phyloP scores from a whole-genome alignment of 2,329 filamentous ascomycete species.

The Stemphylium beticola region DNA sequence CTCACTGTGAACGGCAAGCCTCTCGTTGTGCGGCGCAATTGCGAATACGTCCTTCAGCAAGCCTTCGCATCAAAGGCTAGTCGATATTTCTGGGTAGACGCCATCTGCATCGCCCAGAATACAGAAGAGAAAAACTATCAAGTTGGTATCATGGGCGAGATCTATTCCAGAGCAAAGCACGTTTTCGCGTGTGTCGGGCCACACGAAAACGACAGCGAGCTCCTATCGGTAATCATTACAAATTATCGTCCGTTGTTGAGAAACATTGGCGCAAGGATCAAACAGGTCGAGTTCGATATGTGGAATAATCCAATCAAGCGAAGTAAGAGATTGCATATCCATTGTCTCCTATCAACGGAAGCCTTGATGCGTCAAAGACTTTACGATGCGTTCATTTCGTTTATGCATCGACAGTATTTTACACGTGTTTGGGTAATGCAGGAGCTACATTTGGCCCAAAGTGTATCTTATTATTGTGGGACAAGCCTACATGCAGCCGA shows the following conservation, averaged over 20 bases:
- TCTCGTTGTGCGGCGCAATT: background rate
- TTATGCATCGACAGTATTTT: background rate
- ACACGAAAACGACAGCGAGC: background rate
- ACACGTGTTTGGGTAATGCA: background rate
- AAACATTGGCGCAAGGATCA: no score
- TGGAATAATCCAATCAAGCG: background rate
- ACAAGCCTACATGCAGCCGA: background rate
- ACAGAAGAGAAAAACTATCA: background rate
- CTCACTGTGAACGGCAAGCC: background rate
- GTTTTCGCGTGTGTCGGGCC: background rate
- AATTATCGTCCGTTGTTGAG: background rate
- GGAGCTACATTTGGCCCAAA: background rate
- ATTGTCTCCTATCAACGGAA: background rate
- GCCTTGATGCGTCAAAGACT: background rate
- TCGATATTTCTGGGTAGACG: background rate
- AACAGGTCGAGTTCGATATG: background rate
- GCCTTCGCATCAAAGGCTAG: background rate
- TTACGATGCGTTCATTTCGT: background rate
- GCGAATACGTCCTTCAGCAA: conserved; percentile 5
- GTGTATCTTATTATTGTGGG: background rate
- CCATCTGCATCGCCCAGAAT: conserved; percentile 1
- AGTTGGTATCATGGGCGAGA: background rate
- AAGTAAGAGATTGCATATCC: background rate
- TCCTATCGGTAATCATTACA: background rate
- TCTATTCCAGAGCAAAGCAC: background rate